Evolutionary conservation across 805 yeast species (phyloP), one percentile per base, ranked within the genome.

Genomic region (Candida oleophila): DNA sequence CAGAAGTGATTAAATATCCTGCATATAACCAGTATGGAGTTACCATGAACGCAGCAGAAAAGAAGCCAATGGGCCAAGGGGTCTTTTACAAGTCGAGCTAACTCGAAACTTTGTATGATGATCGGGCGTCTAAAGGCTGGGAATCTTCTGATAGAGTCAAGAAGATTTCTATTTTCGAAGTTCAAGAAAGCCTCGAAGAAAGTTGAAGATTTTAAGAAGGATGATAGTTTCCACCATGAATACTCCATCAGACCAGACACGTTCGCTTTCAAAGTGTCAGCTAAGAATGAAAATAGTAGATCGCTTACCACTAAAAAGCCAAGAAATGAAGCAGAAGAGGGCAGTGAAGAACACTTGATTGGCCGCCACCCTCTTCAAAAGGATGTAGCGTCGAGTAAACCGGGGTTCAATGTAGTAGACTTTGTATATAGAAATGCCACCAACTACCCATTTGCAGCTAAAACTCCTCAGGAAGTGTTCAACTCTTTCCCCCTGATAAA

Each of bases 161-260:
- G 43, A 14, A 28, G 66, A 33, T 21, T 42, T 16, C 60, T 62
- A 19, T 62, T 62, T 50, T 53, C 55, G 28, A 57, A 48, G 41
- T 28, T 57, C 42, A 53, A 53, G 15, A 45, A 48, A 18, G 51
- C 51, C 9, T 45, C 59, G 11, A 54, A 54, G 20, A 43, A 45
- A 36, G 47, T 51, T n/a, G 53, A 57, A 7, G 22, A 18, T 42
- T 47, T 48, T 34, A 49, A 51, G 38, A 59, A 57, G 21, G 46
- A 48, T 4, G 65, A 58, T 25, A 44, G 53, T 1, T 49, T 52
- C 48, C 67, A 68, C 46, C 76, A 71, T 50, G 77, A 72, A 47
- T 72, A 72, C 51, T 71, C 76, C 20, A 70, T 72, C 43, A 56
- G 73, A 25, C 77, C 77, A 8, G 76, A 71, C 48, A 70, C 76